Evolutionary conservation across 208 protist species (phyloP).

Genomic region (Leishmania martiniquensis): DNA sequence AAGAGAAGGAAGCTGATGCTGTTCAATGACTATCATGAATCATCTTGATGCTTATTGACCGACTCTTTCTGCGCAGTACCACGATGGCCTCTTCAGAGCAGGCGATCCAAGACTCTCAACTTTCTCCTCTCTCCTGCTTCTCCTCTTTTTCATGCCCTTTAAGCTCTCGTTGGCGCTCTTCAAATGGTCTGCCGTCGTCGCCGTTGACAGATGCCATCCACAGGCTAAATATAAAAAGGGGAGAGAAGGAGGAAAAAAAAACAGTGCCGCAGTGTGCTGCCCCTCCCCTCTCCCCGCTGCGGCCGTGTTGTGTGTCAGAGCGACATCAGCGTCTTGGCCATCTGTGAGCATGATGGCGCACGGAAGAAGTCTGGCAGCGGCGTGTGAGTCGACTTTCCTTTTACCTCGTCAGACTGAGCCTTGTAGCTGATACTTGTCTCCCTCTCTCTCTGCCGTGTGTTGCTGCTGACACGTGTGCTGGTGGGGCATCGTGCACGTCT

Average conservation of each 20-base stretch:
- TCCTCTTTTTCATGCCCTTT: background rate
- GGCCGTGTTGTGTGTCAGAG: background rate
- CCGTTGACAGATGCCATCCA: no score
- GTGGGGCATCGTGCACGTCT: constrained; percentile 44
- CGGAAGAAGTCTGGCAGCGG: background rate
- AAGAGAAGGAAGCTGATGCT: background rate
- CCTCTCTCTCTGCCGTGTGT: background rate
- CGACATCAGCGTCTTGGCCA: no score
- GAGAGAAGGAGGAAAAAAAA: background rate
- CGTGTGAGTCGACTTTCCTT: background rate
- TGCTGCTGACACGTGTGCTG: background rate
- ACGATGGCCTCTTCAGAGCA: background rate
- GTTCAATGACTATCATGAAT: background rate
- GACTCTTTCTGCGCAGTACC: background rate
- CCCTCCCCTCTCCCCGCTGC: background rate
- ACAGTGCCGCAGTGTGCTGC: background rate
- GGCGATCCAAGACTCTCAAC: background rate
- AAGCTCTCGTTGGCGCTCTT: background rate
- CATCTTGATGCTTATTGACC: background rate
- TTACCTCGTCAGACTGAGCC: background rate
- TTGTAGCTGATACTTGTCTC: background rate
- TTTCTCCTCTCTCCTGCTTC: background rate
- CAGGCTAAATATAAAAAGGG: no score
- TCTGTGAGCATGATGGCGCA: background rate
- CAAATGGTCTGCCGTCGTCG: background rate